Conservation (phyloP, 139 green algal species). For the Tetradesmus obliquus region DNA sequence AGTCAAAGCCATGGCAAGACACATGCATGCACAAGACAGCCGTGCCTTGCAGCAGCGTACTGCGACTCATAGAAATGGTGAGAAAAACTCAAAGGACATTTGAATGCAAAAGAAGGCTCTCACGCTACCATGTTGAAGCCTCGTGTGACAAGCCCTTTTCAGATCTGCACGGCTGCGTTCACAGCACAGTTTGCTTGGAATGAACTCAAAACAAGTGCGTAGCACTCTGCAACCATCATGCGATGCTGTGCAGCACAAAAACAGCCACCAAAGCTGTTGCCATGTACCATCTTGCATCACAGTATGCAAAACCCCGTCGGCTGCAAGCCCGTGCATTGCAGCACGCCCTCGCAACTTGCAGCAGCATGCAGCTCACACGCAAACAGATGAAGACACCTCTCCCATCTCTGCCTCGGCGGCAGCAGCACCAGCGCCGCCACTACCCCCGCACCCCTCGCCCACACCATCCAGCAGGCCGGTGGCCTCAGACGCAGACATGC, state of each 20-base stretch:
- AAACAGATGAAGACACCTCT: neutral
- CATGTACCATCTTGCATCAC: neutral
- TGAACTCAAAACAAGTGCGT: neutral
- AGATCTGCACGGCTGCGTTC: too few relatives aligned
- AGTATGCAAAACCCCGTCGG: neutral
- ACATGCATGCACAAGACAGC: neutral
- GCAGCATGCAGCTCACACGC: neutral
- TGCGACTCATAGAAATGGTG: neutral
- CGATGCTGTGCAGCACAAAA: neutral
- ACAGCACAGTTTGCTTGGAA: neutral
- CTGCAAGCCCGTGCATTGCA: neutral
- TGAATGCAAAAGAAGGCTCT: neutral
- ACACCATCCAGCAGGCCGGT: neutral
- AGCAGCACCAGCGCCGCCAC: neutral
- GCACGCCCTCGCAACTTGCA: neutral
- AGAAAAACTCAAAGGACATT: neutral
- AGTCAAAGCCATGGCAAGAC: neutral
- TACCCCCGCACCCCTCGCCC: neutral
- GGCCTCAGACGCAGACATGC: conserved; percentile 2
- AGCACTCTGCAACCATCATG: neutral
- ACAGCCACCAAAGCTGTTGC: neutral
- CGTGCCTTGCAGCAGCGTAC: neutral
- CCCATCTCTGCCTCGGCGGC: neutral
- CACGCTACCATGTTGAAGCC: neutral
- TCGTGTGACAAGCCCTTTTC: neutral